Evolutionary conservation across 1,284 basidiomycete genomes (phyloP).

Genomic region (Malassezia globosa): DNA sequence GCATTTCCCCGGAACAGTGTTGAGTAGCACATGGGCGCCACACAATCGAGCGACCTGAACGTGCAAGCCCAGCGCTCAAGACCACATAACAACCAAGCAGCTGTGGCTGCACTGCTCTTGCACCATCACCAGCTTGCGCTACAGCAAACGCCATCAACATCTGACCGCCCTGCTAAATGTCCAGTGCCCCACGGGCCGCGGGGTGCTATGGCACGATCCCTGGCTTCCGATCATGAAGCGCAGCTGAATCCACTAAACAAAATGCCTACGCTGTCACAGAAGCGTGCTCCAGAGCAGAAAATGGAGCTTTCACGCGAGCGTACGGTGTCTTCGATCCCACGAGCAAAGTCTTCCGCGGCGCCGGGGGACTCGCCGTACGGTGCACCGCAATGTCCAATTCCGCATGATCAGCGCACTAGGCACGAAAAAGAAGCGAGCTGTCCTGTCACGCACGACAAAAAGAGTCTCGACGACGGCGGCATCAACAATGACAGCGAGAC

Average conservation of each 20-base stretch:
- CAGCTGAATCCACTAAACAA: slow-evolving; percentile 69
- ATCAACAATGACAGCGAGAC: too few species aligned
- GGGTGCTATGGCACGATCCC: slow-evolving; percentile 19
- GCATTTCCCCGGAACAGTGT: too few species aligned
- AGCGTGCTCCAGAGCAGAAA: slow-evolving; percentile 55
- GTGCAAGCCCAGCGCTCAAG: too few species aligned
- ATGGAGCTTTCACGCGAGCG: slow-evolving; percentile 63
- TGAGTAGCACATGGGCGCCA: slow-evolving; percentile 16
- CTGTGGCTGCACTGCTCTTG: slow-evolving; percentile 26
- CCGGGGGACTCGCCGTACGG: slow-evolving; percentile 38
- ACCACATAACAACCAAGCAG: slow-evolving; percentile 24
- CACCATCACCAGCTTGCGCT: slow-evolving; percentile 21
- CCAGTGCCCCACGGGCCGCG: slow-evolving; percentile 25
- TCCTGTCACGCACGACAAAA: slow-evolving; percentile 41
- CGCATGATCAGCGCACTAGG: slow-evolving; percentile 15
- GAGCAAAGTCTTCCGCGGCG: slow-evolving; percentile 51
- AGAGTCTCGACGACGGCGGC: too few species aligned
- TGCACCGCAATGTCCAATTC: slow-evolving; percentile 20
- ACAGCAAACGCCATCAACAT: background rate
- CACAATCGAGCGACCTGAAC: slow-evolving; percentile 4
- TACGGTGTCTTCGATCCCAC: slow-evolving; percentile 72
- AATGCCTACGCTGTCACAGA: slow-evolving; percentile 71
- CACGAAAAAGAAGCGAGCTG: slow-evolving; percentile 9
- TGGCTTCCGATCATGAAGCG: slow-evolving; percentile 6
- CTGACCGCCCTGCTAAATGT: slow-evolving; percentile 18